Base-by-base conservation (phyloP, 2,329 filamentous ascomycete species). In the Didymella glomerata region DNA sequence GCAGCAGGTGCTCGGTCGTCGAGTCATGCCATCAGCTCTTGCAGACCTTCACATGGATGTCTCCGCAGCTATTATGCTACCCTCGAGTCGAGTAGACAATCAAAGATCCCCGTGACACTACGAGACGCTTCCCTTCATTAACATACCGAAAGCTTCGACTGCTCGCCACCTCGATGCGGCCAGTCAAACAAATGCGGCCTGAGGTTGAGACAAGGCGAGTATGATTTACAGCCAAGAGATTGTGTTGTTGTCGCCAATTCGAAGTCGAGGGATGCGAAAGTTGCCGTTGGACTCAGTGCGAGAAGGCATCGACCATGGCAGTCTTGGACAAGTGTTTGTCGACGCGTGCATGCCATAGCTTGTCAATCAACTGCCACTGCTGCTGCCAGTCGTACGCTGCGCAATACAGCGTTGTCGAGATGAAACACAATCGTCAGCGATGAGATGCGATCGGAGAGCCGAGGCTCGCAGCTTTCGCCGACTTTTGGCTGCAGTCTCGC, bases 151-250 rank as follows among this genome's bases (percentile, higher is more conserved):
- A 49, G 47, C 41, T 14, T 42, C 27, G 32, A 40, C 48, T n/a
- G 13, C 22, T 36, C 9, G 27, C 10, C 25, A 38, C 34, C 13
- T 27, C 5, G 20, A 47, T n/a, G 40, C 56, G 51, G 56, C 41
- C 24, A 54, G 3, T 47, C 50, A 59, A 54, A 59, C 51, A 9
- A 42, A 54, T 41, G 41, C 50, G 34, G 56, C 32, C 34, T 53
- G 46, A 36, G 34, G 47, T 54, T 54, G 56, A 59, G 56, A 59
- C 51, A 51, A 54, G 46, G 34, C 41, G 50, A 49, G 51, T 54
- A 49, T 50, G 56, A 59, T 42, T 54, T 36, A 7, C 40, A 59
- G 56, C 56, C 56, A 54, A 59, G 56, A 40, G 18, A 3, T 22
- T 27, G 24, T 46, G 25, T 41, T 51, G 50, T 59, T 36, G 46